Conservation (phyloP, 163 green algal species). For the Prototheca cutis region DNA sequence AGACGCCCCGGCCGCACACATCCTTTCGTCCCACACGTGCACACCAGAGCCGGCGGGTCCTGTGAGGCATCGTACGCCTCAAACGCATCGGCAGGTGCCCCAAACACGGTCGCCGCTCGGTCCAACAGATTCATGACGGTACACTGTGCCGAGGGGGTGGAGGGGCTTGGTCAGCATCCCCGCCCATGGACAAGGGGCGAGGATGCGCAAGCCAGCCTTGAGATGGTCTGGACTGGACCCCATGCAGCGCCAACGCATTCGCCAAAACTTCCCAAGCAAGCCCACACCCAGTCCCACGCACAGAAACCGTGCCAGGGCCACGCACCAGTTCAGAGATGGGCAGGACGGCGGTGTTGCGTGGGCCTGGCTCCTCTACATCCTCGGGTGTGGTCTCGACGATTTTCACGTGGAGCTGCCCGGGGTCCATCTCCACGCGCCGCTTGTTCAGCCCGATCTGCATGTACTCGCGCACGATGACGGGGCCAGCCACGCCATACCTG, state of each 20-base stretch:
- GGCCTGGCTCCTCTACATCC: background rate
- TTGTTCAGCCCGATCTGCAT: constrained; percentile 1
- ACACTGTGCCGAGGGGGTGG: no score
- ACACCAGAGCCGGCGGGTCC: background rate
- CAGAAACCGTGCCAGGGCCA: no score
- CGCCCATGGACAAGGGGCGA: no score
- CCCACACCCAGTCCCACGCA: no score
- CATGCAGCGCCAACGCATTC: no score
- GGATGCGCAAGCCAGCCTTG: no score
- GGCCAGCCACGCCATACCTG: constrained; percentile 9
- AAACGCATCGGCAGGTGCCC: background rate
- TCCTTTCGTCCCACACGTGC: no score
- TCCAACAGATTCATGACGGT: background rate
- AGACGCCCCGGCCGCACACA: no score
- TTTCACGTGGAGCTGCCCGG: background rate
- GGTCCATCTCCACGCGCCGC: background rate
- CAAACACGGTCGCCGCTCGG: background rate
- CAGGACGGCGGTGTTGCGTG: background rate
- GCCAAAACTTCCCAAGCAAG: no score
- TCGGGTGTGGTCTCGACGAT: no score
- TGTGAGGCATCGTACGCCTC: background rate
- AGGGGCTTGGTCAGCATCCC: no score
- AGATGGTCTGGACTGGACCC: no score
- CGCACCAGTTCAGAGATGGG: constrained; percentile 1
- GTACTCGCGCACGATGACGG: background rate